Conservation (phyloP, 2,329 filamentous ascomycete genomes). For the Aspergillus quadricinctus region DNA sequence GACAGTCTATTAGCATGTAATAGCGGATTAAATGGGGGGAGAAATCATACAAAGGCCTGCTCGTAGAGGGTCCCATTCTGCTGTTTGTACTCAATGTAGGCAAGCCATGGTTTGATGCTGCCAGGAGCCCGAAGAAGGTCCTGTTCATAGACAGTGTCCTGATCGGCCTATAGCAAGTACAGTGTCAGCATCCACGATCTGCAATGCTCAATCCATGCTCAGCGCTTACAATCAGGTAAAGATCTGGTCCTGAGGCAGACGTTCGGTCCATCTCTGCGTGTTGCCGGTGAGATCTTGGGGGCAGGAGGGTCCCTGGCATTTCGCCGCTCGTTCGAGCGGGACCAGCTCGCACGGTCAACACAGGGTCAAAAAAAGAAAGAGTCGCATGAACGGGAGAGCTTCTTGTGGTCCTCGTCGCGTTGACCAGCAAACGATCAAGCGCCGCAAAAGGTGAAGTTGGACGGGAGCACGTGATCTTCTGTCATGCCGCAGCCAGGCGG, state of each 20-base stretch:
- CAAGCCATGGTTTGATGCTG: constrained; percentile 89
- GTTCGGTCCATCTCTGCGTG: constrained; percentile 42
- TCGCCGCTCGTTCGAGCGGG: constrained; percentile 39
- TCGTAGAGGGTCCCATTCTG: constrained; percentile 81
- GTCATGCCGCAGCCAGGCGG: constrained; percentile 14
- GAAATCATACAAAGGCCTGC: constrained; percentile 64
- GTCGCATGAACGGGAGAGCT: constrained; percentile 24
- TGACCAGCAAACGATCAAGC: constrained; percentile 12
- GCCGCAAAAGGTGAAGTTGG: constrained; percentile 25
- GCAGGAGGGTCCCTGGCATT: constrained; percentile 49
- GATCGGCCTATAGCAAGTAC: constrained; percentile 60
- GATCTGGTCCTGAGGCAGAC: constrained; percentile 38
- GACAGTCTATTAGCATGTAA: constrained; percentile 6
- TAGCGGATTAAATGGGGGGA: neutral
- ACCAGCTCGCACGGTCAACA: constrained; percentile 31
- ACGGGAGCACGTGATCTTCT: constrained; percentile 21
- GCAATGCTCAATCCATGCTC: constrained; percentile 9
- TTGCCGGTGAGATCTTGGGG: constrained; percentile 42
- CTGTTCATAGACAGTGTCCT: constrained; percentile 94
- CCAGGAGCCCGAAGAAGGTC: constrained; percentile 82
- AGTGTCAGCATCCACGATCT: constrained; percentile 28
- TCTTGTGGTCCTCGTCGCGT: constrained; percentile 19
- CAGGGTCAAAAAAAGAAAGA: constrained; percentile 18
- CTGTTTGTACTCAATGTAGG: constrained; percentile 86
- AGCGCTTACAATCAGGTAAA: constrained; percentile 43